These are phyloP conservation scores for Barnettozyma sucrosica DNA, from an alignment of 805 yeast species.

Conservation along the genomic window DNA sequence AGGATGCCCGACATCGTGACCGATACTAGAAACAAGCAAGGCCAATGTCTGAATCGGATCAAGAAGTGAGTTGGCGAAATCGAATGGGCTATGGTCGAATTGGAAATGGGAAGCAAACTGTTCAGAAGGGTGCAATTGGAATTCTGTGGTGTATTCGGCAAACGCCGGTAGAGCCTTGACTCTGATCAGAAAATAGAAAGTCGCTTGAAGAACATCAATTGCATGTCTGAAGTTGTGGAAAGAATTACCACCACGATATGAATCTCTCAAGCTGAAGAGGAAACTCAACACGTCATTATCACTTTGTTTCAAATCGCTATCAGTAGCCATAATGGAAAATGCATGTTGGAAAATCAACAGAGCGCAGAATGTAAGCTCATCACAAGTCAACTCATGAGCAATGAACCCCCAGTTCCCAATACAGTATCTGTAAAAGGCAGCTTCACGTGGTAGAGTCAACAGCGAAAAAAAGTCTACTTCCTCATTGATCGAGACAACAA, in stretches of 20 bases:
- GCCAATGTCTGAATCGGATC: constrained; percentile 46
- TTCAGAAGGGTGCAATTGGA: constrained; percentile 14
- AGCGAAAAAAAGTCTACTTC: constrained; percentile 28
- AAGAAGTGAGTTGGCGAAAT: constrained; percentile 14
- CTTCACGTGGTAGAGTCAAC: constrained; percentile 19
- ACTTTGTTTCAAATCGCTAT: constrained; percentile 12
- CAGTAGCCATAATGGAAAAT: constrained; percentile 23
- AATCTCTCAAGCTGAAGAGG: constrained; percentile 62
- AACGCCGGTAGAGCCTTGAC: constrained; percentile 23
- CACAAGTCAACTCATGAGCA: constrained; percentile 57
- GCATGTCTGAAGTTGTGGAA: constrained; percentile 97
- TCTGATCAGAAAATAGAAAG: constrained; percentile 52
- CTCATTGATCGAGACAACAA: constrained; percentile 21
- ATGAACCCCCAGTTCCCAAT: constrained; percentile 65
- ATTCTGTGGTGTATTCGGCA: constrained; percentile 16
- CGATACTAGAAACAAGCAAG: constrained; percentile 74
- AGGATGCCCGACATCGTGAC: constrained; percentile 96
- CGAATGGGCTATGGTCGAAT: background rate
- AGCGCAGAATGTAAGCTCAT: constrained; percentile 61
- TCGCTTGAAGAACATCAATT: constrained; percentile 89
- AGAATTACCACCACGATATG: constrained; percentile 79
- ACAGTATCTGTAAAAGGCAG: constrained; percentile 29
- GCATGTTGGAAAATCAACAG: constrained; percentile 47
- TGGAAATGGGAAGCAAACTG: background rate
- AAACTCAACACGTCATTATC: constrained; percentile 52